These are phyloP conservation scores for Anthracocystis setariae DNA, from an alignment of 1,284 basidiomycete genomes.

Conservation along the genomic window DNA sequence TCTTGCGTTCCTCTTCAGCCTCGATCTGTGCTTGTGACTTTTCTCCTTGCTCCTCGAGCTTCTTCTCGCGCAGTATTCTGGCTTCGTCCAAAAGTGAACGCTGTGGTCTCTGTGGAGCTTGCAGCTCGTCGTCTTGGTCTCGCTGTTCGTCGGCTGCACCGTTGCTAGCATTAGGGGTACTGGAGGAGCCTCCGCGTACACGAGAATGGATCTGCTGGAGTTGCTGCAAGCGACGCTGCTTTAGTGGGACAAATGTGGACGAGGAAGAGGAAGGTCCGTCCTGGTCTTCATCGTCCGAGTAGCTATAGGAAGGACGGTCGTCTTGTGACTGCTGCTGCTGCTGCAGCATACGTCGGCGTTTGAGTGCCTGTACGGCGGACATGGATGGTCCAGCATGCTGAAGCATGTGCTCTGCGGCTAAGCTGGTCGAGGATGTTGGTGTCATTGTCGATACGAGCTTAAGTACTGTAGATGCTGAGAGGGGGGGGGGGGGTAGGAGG, in stretches of 20 bases:
- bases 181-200: conserved; percentile 4
- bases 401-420: background rate
- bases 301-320: conserved; percentile 49
- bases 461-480: background rate
- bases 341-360: conserved; percentile 38
- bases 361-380: conserved; percentile 44
- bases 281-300: conserved; percentile 63
- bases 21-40: conserved; percentile 80
- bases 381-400: conserved; percentile 11
- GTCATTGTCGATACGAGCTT: conserved; percentile 9
- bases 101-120: conserved; percentile 75
- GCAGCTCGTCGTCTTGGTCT: conserved; percentile 68
- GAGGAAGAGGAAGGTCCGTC: conserved; percentile 72
- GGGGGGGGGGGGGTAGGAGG: background rate
- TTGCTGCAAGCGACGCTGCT: conserved; percentile 83
- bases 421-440: conserved; percentile 23
- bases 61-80: conserved; percentile 77
- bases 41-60: conserved; percentile 73
- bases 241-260: conserved; percentile 86
- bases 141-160: conserved; percentile 7
- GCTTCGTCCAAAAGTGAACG: conserved; percentile 61
- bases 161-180: background rate
- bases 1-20: conserved; percentile 87
- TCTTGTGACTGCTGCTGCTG: conserved; percentile 34
- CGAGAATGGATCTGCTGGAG: conserved; percentile 71